Evolutionary conservation across 1,284 basidiomycete genomes (phyloP), one percentile per base, ranked within the genome.

Genomic region (Irpex sp.): DNA sequence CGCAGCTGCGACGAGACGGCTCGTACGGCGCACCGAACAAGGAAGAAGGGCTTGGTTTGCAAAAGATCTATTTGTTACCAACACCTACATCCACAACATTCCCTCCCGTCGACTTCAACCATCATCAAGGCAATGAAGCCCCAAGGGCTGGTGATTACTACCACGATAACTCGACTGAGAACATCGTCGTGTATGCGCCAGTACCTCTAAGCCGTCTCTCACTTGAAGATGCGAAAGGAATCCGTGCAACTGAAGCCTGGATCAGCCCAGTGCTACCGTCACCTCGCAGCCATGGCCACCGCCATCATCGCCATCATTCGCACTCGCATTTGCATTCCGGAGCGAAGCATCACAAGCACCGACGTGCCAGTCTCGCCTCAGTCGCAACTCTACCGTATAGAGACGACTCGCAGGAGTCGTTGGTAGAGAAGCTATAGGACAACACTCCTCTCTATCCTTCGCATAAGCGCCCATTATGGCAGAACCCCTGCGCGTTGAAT

Each of bases 211-310:
- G 75, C 64, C 79, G 82, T 11, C 74, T 91, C 17, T 77, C 84
- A 3, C 80, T 84, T 38, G 70, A 77, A 44, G 76, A 81, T n/a
- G 80, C 83, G 37, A 71, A 85, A 11, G 81, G 83, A n/a, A 78
- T 84, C 64, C 79, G 79, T 55, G 87, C 87, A 26, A 85, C 78
- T 37, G 87, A 89, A 69, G 88, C 86, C 9, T 91, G 89, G 89
- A 78, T 91, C 67, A 55, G 65, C n/a, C 57, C 37, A 3, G 9
- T n/a, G 19, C 31, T 58, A 17, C 65, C 58, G n/a, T 21, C 62
- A 19, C 64, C 49, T 65, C 68, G 36, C 74, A 75, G 62, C 67
- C 26, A 26, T 26, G 26, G 26, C 26, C 66, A 67, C 70, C 17
- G 64, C 40, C 67, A 69, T 56, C 66, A 65, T 62, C 66, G 68